Base-by-base conservation (phyloP, 306 rosid genomes). In the Lathyrus tuberosus region DNA sequence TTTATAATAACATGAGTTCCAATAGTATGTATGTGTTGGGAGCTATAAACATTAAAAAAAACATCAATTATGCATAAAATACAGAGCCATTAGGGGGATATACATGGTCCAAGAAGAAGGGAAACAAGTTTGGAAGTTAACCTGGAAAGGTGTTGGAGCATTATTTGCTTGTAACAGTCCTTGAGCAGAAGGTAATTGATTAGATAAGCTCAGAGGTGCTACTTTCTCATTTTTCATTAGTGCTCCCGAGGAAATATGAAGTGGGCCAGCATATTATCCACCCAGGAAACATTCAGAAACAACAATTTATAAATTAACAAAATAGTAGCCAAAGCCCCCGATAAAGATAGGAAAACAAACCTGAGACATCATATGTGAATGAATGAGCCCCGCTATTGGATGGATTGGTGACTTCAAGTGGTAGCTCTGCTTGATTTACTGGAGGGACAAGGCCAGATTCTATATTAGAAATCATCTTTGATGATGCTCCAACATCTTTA, bases 161-260 rank as follows among this genome's bases (percentile, higher is more conserved):
- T 87, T 91, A 68, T 87, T 78, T 52, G 90, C 83, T 80, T 79
- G 96, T 60, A 87, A 71, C 69, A 88, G 81, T 70, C 96, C 97
- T 82, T 88, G 96, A 22, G 96, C 92, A 70, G 95, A 76, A 28
- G 92, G 91, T 52, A n/a, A 87, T 61, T 86, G 97, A 87, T 95
- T 97, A 75, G 96, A 61, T 78, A 88, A 70, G 54, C 89, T 85
- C 69, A 88, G 47, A 15, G 89, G 84, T 70, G 92, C 75, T 43
- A 78, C 81, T 82, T 94, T 94, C 57, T 94, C 97, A 43, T 95
- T 97, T 72, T 95, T 97, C 77, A 86, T 83, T 80, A 89, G 63
- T 22, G 95, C 22, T 65, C 87, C 89, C 41, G 97, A 56, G 33
- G 96, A 69, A 10, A 90, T 85, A 81, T 90, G 98, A 77, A 82